These are phyloP conservation scores for Fusarium haematococcum DNA, from an alignment of 2,329 filamentous ascomycete genomes.

Conservation along the genomic window DNA sequence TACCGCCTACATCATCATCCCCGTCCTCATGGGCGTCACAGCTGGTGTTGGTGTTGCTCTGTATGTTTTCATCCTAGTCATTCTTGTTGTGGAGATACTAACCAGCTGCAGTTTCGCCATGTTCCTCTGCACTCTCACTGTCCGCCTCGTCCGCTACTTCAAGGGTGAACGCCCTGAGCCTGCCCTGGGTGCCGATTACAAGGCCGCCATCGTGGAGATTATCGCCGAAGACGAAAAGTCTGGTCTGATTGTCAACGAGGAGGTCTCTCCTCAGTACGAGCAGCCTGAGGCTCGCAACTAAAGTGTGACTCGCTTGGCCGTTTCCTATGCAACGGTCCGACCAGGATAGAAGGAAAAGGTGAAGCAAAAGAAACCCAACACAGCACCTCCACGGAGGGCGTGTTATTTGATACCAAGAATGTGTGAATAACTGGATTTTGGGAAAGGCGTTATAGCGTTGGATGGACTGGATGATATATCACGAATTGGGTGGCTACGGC, in stretches of 20 bases:
- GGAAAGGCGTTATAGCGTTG: constrained; percentile 33
- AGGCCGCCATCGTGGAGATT: constrained; percentile 53
- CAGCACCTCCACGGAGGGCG: constrained; percentile 8
- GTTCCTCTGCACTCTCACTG: constrained; percentile 71
- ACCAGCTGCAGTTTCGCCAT: constrained; percentile 67
- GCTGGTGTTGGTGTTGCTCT: constrained; percentile 76
- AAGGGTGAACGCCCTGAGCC: constrained; percentile 28
- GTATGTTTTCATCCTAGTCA: constrained; percentile 52
- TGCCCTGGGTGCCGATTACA: constrained; percentile 37
- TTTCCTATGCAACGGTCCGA: not conserved
- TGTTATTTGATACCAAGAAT: constrained; percentile 38
- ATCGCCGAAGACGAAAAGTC: constrained; percentile 61
- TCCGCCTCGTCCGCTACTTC: constrained; percentile 68
- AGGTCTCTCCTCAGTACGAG: constrained; percentile 46
- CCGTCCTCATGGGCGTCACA: constrained; percentile 75
- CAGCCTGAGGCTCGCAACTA: constrained; percentile 43
- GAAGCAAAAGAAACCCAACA: constrained; percentile 6
- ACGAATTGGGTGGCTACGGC: constrained; percentile 22
- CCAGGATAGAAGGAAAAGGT: not conserved
- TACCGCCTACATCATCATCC: constrained; percentile 72
- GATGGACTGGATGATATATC: constrained; percentile 20
- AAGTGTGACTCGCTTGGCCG: not conserved
- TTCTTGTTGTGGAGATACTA: constrained; percentile 33
- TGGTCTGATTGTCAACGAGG: constrained; percentile 58
- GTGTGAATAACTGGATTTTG: constrained; percentile 16